Conservation (phyloP, 805 yeast genomes). For the Zygosaccharomyces bailii region DNA sequence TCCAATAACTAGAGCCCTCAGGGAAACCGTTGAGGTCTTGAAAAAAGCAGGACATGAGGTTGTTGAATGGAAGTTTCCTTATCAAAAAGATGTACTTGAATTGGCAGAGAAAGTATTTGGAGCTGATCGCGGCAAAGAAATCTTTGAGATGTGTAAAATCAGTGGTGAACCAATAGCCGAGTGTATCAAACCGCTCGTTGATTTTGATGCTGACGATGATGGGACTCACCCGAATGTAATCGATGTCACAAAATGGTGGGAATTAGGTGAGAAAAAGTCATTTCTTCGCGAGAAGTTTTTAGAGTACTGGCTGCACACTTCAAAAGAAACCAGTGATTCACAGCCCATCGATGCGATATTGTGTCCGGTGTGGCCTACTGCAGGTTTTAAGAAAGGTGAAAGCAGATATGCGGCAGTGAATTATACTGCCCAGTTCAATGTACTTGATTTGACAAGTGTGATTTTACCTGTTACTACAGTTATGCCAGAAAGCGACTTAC, state of each 20-base stretch:
- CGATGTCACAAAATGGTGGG: constrained; percentile 35
- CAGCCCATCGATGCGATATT: constrained; percentile 48
- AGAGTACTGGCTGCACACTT: constrained; percentile 38
- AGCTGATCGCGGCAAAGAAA: constrained; percentile 38
- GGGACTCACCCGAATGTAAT: constrained; percentile 1
- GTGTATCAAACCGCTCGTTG: constrained; percentile 30
- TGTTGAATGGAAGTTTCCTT: constrained; percentile 41
- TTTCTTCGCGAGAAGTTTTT: constrained; percentile 39
- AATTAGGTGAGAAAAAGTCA: constrained; percentile 37
- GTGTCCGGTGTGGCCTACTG: constrained; percentile 44
- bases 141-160: constrained; percentile 27
- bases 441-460: constrained; percentile 41
- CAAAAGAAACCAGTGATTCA: constrained; percentile 35
- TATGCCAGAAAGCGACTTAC: constrained; percentile 34
- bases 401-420: constrained; percentile 41
- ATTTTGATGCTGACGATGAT: background rate
- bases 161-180: constrained; percentile 37
- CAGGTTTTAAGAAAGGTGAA: constrained; percentile 39
- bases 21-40: constrained; percentile 28
- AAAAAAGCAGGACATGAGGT: constrained; percentile 41
- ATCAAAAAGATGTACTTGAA: constrained; percentile 25
- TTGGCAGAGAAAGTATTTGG: constrained; percentile 32
- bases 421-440: constrained; percentile 44
- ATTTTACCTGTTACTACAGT: constrained; percentile 46
- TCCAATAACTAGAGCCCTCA: constrained; percentile 48